These are phyloP conservation scores for Microcyclosporella mali DNA, from an alignment of 2,329 filamentous ascomycete genomes.

Conservation along the genomic window DNA sequence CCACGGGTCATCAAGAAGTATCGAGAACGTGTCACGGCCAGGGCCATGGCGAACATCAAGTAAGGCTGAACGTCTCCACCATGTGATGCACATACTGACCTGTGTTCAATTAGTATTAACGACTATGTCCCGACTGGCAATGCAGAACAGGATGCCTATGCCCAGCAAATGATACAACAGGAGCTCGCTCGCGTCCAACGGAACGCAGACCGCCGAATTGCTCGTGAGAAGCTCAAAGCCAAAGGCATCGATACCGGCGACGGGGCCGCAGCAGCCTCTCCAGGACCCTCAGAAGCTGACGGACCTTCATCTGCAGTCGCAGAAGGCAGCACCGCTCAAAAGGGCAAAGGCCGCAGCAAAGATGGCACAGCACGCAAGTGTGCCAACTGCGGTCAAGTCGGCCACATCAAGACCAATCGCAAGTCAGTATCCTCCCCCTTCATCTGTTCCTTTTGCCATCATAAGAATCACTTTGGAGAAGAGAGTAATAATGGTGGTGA, in stretches of 20 bases:
- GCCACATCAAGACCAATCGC: conserved; percentile 98
- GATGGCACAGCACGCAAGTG: conserved; percentile 74
- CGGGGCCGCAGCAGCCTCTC: conserved; percentile 38
- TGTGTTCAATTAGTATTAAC: conserved; percentile 47
- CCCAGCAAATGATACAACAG: conserved; percentile 54
- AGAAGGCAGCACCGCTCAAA: conserved; percentile 21
- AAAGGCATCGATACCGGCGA: conserved; percentile 38
- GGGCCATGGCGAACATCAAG: too few species aligned
- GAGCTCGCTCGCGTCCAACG: conserved; percentile 81
- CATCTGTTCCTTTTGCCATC: conserved; percentile 17
- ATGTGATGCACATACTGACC: conserved; percentile 19
- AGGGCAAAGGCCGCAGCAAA: conserved; percentile 49
- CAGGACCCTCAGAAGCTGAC: conserved; percentile 44
- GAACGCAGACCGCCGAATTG: conserved; percentile 84
- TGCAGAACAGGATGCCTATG: conserved; percentile 56
- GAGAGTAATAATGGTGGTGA: conserved; percentile 10
- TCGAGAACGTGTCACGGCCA: conserved; percentile 48
- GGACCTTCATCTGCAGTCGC: conserved; percentile 27
- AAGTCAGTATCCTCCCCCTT: conserved; percentile 58
- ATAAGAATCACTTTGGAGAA: conserved; percentile 3
- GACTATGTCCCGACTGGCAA: conserved; percentile 61
- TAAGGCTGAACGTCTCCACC: too few species aligned
- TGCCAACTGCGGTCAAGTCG: conserved; percentile 92
- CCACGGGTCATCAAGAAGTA: conserved; percentile 85
- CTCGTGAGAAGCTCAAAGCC: conserved; percentile 78